phyloP scores from a whole-genome alignment of 73 alveolate genomes.

The Paraurostyla sp. region DNA sequence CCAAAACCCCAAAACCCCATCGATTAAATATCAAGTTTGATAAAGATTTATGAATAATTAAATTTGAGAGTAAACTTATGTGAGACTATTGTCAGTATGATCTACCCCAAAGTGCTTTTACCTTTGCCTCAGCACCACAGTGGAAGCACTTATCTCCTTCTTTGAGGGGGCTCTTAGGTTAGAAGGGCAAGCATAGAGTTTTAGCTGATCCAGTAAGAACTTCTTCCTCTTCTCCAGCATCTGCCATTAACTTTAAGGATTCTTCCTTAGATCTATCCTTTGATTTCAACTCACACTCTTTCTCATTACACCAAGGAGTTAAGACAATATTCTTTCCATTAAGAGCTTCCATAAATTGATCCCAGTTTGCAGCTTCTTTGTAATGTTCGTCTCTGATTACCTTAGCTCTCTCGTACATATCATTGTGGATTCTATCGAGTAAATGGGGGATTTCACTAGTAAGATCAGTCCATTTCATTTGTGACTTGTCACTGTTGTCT shows the following conservation, averaged over 20 bases:
- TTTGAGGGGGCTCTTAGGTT: conserved; percentile 84
- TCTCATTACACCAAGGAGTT: conserved; percentile 98
- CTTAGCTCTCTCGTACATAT: conserved; percentile 92
- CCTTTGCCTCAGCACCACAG: conserved; percentile 95
- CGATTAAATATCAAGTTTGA: too few species aligned
- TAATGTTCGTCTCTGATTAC: conserved; percentile 82
- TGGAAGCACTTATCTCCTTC: conserved; percentile 97
- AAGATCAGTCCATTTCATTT: conserved; percentile 79
- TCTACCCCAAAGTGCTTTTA: conserved; percentile 96
- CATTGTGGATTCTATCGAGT: conserved; percentile 90
- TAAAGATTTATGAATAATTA: not conserved
- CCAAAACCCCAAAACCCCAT: conserved; percentile 1
- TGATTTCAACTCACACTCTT: conserved; percentile 92
- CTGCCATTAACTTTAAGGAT: conserved; percentile 85
- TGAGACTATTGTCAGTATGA: conserved; percentile 94
- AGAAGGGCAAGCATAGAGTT: conserved; percentile 96
- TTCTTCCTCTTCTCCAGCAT: conserved; percentile 88
- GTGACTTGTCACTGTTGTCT: conserved; percentile 68
- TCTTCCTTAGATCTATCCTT: conserved; percentile 95
- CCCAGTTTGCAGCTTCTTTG: conserved; percentile 93
- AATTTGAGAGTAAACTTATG: too few species aligned
- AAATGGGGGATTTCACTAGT: conserved; percentile 79
- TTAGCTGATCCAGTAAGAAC: conserved; percentile 97
- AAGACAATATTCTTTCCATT: conserved; percentile 87
- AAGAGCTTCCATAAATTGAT: conserved; percentile 92